Conservation (phyloP, 768 basidiomycete species). For the Rhodotorula sphaerocarpa region DNA sequence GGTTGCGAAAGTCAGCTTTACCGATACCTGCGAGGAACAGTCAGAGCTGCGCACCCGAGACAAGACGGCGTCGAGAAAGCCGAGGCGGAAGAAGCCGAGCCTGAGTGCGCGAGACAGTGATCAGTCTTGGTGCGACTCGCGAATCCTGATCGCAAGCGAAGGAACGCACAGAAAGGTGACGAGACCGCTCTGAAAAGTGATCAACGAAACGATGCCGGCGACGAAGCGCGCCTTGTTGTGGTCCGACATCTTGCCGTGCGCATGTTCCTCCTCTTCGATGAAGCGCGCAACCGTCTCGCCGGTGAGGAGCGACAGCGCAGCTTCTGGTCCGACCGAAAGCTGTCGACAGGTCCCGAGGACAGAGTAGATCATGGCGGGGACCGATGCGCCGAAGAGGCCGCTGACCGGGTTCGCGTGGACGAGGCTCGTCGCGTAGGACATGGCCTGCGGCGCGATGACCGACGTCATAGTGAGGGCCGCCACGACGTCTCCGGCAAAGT, state of each 20-base stretch:
- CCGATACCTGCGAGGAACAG: no score
- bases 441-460: conserved; percentile 37
- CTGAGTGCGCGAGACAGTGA: conserved; percentile 4
- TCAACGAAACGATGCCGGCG: conserved; percentile 2
- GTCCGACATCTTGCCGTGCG: conserved; percentile 11
- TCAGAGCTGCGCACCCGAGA: neutral
- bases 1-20: neutral
- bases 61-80: conserved; percentile 40
- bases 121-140: no score
- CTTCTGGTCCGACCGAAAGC: conserved; percentile 39
- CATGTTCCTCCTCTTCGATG: conserved; percentile 30
- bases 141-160: no score
- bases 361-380: conserved; percentile 37
- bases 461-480: conserved; percentile 37
- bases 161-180: conserved; percentile 31
- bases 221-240: conserved; percentile 8
- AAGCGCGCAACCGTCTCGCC: conserved; percentile 25
- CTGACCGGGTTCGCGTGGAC: conserved; percentile 34
- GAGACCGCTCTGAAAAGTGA: conserved; percentile 26
- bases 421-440: conserved; percentile 38
- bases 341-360: conserved; percentile 39
- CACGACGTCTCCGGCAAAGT: conserved; percentile 29
- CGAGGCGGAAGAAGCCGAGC: conserved; percentile 39
- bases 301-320: conserved; percentile 35
- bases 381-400: conserved; percentile 37